Base-by-base conservation (phyloP, 768 basidiomycete species). In the Lentinula boryana region DNA sequence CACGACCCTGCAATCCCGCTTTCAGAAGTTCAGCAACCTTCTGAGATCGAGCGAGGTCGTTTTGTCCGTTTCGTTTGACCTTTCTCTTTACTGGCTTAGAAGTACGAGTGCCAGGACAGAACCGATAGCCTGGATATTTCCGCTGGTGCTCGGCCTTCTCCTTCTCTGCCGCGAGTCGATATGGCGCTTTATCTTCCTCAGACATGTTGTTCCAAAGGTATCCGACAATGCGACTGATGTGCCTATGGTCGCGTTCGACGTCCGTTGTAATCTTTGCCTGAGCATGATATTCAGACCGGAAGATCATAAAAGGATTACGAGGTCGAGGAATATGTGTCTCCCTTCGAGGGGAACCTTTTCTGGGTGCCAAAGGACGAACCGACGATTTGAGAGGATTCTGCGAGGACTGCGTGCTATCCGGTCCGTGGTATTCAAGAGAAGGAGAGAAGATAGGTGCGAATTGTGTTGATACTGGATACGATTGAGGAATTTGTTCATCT, bases 301-400 rank as follows among this genome's bases (percentile, higher is more conserved):
- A 87, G 68, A 86, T 79, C 77, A 87, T 91, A 78, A 93, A 95
- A 9, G 91, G 87, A 68, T 95, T 95, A 59, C 88, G 80, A 1
- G 93, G 93, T 13, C 92, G 85, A 35, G 85, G 85, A 40, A 93
- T 82, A 68, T 85, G 85, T 38, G 76, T 77, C 9, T 73, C 72
- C 61, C 75, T 74, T 64, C 76, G 65, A 40, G 61, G 55, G 49
- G 55, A 62, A 13, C 35, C 56, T 18, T 57, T 60, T 21, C 49
- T 51, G 31, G 51, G 59, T 5, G 49, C 48, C 27, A 60, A 43
- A 31, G 48, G 49, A 52, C 59, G 59, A 21, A 21, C 32, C 1
- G 46, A 15, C 41, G 49, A 27, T 40, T 23, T 60, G 8, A 8
- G 33, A 27, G 46, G 8, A n/a, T 10, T 10, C 16, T 9, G 6